Conservation (phyloP, 257 asterid genomes). For the Jasminum sambac region DNA sequence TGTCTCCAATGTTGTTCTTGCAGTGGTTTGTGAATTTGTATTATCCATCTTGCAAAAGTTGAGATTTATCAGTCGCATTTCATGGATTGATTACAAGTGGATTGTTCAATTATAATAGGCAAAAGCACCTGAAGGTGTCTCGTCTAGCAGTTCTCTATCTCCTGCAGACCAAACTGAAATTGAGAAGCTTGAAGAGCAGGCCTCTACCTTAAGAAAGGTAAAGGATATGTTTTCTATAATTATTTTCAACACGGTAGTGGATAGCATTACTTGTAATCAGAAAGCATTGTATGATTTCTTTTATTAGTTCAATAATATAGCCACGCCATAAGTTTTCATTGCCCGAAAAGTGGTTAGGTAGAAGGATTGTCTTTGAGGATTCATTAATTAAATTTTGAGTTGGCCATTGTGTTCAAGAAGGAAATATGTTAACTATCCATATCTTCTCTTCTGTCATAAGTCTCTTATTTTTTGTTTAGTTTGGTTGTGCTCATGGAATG, state of each 20-base stretch:
- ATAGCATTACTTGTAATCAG: slow-evolving; percentile 4
- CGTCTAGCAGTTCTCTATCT: slow-evolving; percentile 41
- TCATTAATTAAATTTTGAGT: neutral
- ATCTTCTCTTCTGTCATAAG: neutral
- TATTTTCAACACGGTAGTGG: slow-evolving; percentile 3
- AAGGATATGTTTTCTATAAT: neutral
- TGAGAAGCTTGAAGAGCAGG: slow-evolving; percentile 76
- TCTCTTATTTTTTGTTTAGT: neutral
- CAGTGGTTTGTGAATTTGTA: neutral
- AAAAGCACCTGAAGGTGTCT: slow-evolving; percentile 51
- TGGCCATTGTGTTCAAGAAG: neutral
- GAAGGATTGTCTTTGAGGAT: neutral
- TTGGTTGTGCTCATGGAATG: slow-evolving; percentile 5
- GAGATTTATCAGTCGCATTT: slow-evolving; percentile 1
- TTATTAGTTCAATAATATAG: slow-evolving; percentile 3
- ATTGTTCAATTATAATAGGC: slow-evolving; percentile 39
- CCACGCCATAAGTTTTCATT: neutral
- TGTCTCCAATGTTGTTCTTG: neutral
- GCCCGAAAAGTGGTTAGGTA: neutral
- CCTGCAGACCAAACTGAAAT: slow-evolving; percentile 63
- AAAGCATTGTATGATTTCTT: neutral
- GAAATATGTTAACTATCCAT: neutral
- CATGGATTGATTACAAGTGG: slow-evolving; percentile 10
- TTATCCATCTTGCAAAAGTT: neutral
- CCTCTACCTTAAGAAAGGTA: slow-evolving; percentile 65